Evolutionary conservation across 352 stramenopile genomes (phyloP).

Genomic region (Phytophthora nicotianae): DNA sequence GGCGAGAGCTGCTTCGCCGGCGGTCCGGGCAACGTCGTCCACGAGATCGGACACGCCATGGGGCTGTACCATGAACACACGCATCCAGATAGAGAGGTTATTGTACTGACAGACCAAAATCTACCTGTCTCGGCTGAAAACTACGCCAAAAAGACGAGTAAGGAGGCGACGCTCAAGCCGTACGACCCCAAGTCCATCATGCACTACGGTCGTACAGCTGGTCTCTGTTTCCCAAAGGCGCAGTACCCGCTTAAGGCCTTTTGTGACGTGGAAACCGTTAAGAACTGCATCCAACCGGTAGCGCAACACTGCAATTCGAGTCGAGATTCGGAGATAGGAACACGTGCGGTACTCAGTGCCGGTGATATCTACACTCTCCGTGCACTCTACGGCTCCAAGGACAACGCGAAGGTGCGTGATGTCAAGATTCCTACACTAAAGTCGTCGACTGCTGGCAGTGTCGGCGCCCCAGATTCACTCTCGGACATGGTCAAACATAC

Average conservation of each 20-base stretch:
- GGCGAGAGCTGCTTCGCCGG: constrained; percentile 68
- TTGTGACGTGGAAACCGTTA: constrained; percentile 66
- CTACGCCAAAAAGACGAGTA: constrained; percentile 60
- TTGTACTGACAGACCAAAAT: constrained; percentile 68
- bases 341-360: constrained; percentile 54
- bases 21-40: constrained; percentile 52
- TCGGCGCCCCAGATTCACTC: constrained; percentile 19
- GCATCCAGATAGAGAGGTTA: constrained; percentile 67
- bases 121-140: constrained; percentile 67
- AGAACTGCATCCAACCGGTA: constrained; percentile 72
- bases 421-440: constrained; percentile 39
- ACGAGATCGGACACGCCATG: constrained; percentile 72
- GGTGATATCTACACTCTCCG: constrained; percentile 73
- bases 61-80: constrained; percentile 79
- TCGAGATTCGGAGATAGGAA: constrained; percentile 63
- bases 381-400: constrained; percentile 54
- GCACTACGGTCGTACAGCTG: constrained; percentile 70
- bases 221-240: constrained; percentile 74
- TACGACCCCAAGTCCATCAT: constrained; percentile 82
- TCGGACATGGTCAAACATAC: constrained; percentile 28
- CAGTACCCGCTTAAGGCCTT: constrained; percentile 67
- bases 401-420: constrained; percentile 33
- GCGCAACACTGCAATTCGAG: constrained; percentile 76
- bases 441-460: constrained; percentile 20
- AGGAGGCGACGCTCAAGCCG: constrained; percentile 56